Base-by-base conservation (phyloP, 495 filamentous ascomycete genomes). In the Annulohypoxylon moriforme region DNA sequence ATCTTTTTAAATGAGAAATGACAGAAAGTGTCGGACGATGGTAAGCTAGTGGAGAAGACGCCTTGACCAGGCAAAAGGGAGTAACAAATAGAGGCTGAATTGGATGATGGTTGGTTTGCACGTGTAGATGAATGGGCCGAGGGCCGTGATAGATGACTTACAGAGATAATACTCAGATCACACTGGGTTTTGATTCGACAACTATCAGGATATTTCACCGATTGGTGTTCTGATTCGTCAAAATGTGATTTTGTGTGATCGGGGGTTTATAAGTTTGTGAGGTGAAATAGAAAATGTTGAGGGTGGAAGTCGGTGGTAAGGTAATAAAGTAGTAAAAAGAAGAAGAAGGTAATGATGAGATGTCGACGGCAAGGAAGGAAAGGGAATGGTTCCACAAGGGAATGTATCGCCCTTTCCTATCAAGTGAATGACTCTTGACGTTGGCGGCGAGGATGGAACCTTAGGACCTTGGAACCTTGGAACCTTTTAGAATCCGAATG, bases 371-470 rank as follows among this genome's bases (percentile, higher is more conserved):
- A 55, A 55, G 50, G 46, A 55, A 67, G 67, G 44, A 46, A 68
- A 67, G 13, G 36, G 59, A 71, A 71, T 7, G 36, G 59, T 53
- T 53, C 25, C 24, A 53, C 31, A 50, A 13, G 60, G 60, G 31
- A 53, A 22, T 20, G 25, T 10, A 16, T 46, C 14, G 50, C 29
- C 16, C 27, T 55, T 55, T 55, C 50, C 50, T 34, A 34, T 55
- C 29, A 18, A 69, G 57, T 52, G 66, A 73, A 58, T 69, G 67
- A 69, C 61, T 74, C 70, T 42, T 67, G 53, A 74, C 61, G 71
- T 64, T 68, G 67, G 68, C 59, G 71, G 71, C 71, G 60, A 67
- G 25, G 61, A 69, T 74, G 70, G 70, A 73, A 73, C 61, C 65
- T 61, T 64, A 42, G 68, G 44, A 44, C 40, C 40, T 44, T 44